Evolutionary conservation across 2,329 filamentous ascomycete species (phyloP), one percentile per base, ranked within the genome.

Genomic region (Monosporascus sp.): DNA sequence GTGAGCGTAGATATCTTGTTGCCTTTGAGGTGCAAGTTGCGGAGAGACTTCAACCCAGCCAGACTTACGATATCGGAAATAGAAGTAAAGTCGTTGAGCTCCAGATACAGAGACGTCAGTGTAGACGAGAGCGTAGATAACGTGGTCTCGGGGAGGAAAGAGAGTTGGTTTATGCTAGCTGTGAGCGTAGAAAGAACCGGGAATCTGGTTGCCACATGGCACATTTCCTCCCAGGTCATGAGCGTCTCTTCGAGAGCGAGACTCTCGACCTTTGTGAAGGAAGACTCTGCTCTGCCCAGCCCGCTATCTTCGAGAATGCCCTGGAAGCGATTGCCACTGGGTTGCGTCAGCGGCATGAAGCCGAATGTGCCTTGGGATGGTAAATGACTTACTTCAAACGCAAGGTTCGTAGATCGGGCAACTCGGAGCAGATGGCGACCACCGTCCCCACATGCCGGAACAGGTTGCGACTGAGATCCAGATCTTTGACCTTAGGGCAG

Each of bases 381-480:
- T 19, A 19, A 24, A 27, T 67, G 19, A 66, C 84, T 64, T 73
- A 92, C 90, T 88, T 90, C 37, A 93, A 72, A 57, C 84, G 85
- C 60, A 97, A 68, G 49, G 74, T 83, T 53, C 75, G 82, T 58
- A 97, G 68, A 20, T 76, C 76, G n/a, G 80, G 77, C 37, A 97
- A 74, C 58, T 88, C 82, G 7, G 73, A 74, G 66, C 90, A 94
- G 40, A 97, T 88, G 2, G 80, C 76, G 19, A 83, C 79, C 9
- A 96, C 79, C 24, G 88, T 83, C 2, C 73, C 73, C 68, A 92
- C 81, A 11, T 73, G 73, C 52, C 85, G 83, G 63, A 97, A 85
- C 36, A 96, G 69, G 67, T 96, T 97, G 49, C 90, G 82, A 65
- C 91, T 91, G 43, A 99, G 70, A 66, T 97, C 92, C 46, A 97